A percentile compares a stretch with the other conserved stretches of the same genome.
These are phyloP conservation scores for Apiotrichum laibachii DNA, from an alignment of 1,284 basidiomycete genomes.

Conservation along the genomic window DNA sequence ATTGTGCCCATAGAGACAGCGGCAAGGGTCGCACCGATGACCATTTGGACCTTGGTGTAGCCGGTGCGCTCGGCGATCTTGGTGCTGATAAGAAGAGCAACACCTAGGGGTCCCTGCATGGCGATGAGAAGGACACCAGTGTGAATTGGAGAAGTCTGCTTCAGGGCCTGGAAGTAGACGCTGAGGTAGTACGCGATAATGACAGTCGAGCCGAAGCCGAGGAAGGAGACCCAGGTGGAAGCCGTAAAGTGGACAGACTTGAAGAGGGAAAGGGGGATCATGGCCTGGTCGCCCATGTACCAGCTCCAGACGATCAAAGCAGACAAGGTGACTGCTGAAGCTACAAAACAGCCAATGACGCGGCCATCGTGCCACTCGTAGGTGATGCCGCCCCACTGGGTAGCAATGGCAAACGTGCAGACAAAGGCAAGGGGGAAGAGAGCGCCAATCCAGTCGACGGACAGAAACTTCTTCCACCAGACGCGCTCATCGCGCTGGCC, in stretches of 20 bases:
- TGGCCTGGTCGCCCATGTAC: conserved; percentile 22
- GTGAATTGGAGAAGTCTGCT: conserved; percentile 23
- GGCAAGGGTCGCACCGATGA: conserved; percentile 20
- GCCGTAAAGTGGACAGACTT: conserved; percentile 25
- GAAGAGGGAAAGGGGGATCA: conserved; percentile 30
- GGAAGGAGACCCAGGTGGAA: conserved; percentile 25
- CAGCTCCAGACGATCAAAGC: conserved; percentile 24
- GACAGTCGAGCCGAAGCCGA: conserved; percentile 26
- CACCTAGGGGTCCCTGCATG: conserved; percentile 23
- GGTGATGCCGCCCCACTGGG: conserved; percentile 30
- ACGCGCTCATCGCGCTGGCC: conserved; percentile 21
- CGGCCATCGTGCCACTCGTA: conserved; percentile 21
- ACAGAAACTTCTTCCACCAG: conserved; percentile 18
- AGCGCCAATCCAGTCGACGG: conserved; percentile 28
- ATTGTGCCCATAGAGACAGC: conserved; percentile 24
- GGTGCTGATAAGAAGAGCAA: conserved; percentile 22
- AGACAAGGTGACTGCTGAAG: conserved; percentile 20
- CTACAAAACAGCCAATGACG: conserved; percentile 25
- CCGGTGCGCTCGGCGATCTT: conserved; percentile 29
- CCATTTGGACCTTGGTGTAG: conserved; percentile 28
- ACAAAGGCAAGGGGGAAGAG: conserved; percentile 27
- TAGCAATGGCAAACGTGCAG: conserved; percentile 27
- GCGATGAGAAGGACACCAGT: conserved; percentile 30
- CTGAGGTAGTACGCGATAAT: conserved; percentile 29
- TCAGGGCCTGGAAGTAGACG: conserved; percentile 30